Percentiles rank a stretch among this genome's conserved stretches.
These are phyloP conservation scores for Paraconiothyrium brasiliense DNA, from an alignment of 2,329 filamentous ascomycete species.

Conservation along the genomic window DNA sequence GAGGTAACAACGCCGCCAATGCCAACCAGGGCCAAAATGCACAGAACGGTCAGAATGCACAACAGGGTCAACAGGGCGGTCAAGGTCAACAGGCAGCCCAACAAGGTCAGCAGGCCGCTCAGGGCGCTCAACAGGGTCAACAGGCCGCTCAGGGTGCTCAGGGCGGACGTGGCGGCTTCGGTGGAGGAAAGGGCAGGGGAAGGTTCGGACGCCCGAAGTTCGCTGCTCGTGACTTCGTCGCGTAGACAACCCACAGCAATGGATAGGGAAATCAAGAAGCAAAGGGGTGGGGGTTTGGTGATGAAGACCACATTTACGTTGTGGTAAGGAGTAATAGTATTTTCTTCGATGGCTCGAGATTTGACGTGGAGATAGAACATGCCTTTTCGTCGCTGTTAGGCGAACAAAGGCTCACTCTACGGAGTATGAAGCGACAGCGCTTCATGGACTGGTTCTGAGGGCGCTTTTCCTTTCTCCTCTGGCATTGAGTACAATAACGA, in stretches of 20 bases:
- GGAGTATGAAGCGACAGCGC: constrained; percentile 44
- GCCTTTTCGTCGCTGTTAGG: constrained; percentile 25
- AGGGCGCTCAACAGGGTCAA: constrained; percentile 14
- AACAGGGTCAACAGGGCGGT: constrained; percentile 13
- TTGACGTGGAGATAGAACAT: constrained; percentile 38
- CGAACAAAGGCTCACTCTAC: constrained; percentile 34
- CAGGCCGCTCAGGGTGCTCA: constrained; percentile 12
- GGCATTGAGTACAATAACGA: constrained; percentile 34
- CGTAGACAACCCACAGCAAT: constrained; percentile 29
- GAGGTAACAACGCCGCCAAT: constrained; percentile 19
- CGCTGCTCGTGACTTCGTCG: constrained; percentile 44
- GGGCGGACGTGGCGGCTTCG: constrained; percentile 25
- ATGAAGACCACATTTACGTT: constrained; percentile 13
- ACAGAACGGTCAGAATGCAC: constrained; percentile 12
- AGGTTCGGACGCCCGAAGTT: constrained; percentile 42
- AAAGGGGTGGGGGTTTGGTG: constrained; percentile 8
- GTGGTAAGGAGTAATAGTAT: constrained; percentile 41
- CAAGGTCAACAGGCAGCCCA: constrained; percentile 13
- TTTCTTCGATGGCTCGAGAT: constrained; percentile 31
- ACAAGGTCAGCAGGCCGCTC: constrained; percentile 13
- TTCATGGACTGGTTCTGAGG: constrained; percentile 47
- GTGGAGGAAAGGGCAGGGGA: constrained; percentile 23
- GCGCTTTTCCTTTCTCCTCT: constrained; percentile 33
- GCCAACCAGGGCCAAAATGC: constrained; percentile 16
- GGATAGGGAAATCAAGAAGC: constrained; percentile 9